Percentiles rank a stretch among this genome's conserved stretches.
phyloP scores from a whole-genome alignment of 441 rosid species.

The Populus hybrid region DNA sequence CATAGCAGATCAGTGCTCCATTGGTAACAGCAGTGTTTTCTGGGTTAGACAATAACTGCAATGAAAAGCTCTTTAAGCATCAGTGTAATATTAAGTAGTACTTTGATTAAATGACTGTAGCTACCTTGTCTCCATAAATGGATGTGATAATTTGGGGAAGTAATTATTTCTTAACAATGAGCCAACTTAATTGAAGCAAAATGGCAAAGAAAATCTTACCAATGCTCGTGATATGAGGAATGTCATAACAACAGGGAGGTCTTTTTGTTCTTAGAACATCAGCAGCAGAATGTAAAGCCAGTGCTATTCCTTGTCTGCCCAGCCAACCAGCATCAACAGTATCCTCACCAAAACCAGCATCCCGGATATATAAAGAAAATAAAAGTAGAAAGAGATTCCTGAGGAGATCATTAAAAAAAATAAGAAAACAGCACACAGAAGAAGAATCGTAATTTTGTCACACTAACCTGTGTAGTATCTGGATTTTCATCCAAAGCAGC shows the following conservation, averaged over 20 bases:
- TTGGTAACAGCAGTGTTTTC: slow-evolving; percentile 46
- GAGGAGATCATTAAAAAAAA: too few relatives aligned
- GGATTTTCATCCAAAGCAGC: slow-evolving; percentile 96
- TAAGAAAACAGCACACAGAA: too few relatives aligned
- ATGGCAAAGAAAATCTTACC: slow-evolving; percentile 45
- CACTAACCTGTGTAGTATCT: slow-evolving; percentile 70
- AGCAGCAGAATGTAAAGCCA: slow-evolving; percentile 44
- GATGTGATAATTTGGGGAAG: background rate
- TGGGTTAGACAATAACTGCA: slow-evolving; percentile 11
- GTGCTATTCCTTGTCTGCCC: slow-evolving; percentile 79
- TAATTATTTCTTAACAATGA: background rate
- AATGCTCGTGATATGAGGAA: slow-evolving; percentile 96
- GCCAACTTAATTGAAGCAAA: slow-evolving; percentile 8
- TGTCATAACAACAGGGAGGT: slow-evolving; percentile 98
- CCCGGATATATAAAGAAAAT: slow-evolving; percentile 39
- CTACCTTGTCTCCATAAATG: background rate
- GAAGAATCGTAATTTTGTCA: too few relatives aligned
- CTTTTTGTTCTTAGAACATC: slow-evolving; percentile 93
- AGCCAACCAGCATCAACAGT: slow-evolving; percentile 83
- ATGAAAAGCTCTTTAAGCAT: background rate
- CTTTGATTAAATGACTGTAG: background rate
- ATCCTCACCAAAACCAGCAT: slow-evolving; percentile 54
- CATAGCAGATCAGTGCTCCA: background rate
- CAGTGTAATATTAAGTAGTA: background rate
- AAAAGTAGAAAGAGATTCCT: too few relatives aligned